These are phyloP conservation scores for Fusarium succisae DNA, from an alignment of 2,329 filamentous ascomycete genomes.

Conservation along the genomic window DNA sequence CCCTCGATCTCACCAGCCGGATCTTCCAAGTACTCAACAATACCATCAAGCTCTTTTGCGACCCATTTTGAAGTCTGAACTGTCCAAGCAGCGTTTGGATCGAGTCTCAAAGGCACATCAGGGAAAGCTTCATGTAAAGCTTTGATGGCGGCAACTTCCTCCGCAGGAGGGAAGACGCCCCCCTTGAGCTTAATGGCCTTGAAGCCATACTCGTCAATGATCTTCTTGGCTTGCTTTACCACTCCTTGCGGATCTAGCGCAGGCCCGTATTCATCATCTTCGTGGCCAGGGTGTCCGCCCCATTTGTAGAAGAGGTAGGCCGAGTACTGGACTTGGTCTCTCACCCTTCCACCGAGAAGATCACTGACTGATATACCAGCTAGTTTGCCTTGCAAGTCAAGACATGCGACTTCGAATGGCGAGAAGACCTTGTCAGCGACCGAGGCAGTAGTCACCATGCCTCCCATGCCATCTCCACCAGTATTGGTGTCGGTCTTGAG, in stretches of 20 bases:
- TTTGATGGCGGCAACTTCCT: slow-evolving; percentile 53
- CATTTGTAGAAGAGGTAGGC: slow-evolving; percentile 57
- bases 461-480: slow-evolving; percentile 68
- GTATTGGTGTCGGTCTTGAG: slow-evolving; percentile 61
- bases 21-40: slow-evolving; percentile 53
- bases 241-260: slow-evolving; percentile 49
- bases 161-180: slow-evolving; percentile 51
- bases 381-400: slow-evolving; percentile 54
- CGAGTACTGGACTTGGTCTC: slow-evolving; percentile 53
- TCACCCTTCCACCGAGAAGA: slow-evolving; percentile 51
- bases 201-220: slow-evolving; percentile 55
- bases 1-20: slow-evolving; percentile 53
- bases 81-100: slow-evolving; percentile 53
- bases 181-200: slow-evolving; percentile 56
- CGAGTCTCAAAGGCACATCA: slow-evolving; percentile 47
- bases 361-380: slow-evolving; percentile 52
- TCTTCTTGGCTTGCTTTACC: slow-evolving; percentile 49
- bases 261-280: slow-evolving; percentile 52
- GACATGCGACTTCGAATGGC: slow-evolving; percentile 54
- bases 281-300: slow-evolving; percentile 51
- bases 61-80: slow-evolving; percentile 53
- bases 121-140: slow-evolving; percentile 51
- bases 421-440: slow-evolving; percentile 54
- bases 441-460: slow-evolving; percentile 54
- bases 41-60: slow-evolving; percentile 48